Percentiles rank a stretch among this genome's conserved stretches.
Evolutionary conservation across 805 yeast genomes (phyloP).

Genomic region (Starmerella cellae): DNA sequence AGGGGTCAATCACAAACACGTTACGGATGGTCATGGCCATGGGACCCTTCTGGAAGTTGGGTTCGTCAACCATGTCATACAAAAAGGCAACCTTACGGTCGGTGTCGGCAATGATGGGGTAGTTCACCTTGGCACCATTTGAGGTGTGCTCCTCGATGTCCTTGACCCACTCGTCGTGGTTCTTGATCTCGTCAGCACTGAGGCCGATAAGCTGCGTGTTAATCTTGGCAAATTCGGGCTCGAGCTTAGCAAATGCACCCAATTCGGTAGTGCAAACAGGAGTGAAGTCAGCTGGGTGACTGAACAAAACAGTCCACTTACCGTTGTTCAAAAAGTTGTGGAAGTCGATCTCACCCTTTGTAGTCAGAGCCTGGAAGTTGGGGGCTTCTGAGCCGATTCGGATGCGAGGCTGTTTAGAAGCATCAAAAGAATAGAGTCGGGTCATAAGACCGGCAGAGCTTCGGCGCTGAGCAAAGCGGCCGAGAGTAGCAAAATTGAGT

Average conservation of each 20-base stretch:
- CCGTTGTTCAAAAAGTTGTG: slow-evolving; percentile 68
- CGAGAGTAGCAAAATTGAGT: not conserved
- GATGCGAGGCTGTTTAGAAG: slow-evolving; percentile 31
- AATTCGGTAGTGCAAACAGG: slow-evolving; percentile 95
- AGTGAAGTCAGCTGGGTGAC: slow-evolving; percentile 94
- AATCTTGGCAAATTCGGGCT: slow-evolving; percentile 78
- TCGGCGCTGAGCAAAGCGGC: not conserved
- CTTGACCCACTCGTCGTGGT: slow-evolving; percentile 75
- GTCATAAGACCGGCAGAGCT: not conserved
- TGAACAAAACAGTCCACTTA: slow-evolving; percentile 76
- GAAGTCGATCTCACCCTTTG: slow-evolving; percentile 72
- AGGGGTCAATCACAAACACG: slow-evolving; percentile 81
- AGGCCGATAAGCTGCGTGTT: slow-evolving; percentile 79
- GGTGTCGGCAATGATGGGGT: slow-evolving; percentile 85
- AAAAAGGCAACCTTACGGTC: slow-evolving; percentile 71
- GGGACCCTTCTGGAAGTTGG: slow-evolving; percentile 59
- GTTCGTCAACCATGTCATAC: slow-evolving; percentile 81
- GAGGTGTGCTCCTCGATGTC: slow-evolving; percentile 77
- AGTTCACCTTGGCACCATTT: slow-evolving; percentile 54
- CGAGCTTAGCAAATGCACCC: slow-evolving; percentile 82
- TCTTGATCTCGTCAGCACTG: slow-evolving; percentile 69
- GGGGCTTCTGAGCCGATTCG: slow-evolving; percentile 83
- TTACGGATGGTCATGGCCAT: slow-evolving; percentile 83
- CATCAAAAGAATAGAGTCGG: slow-evolving; percentile 15
- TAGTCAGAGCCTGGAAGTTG: slow-evolving; percentile 70